Evolutionary conservation across 257 asterid genomes (phyloP).

Genomic region (Verbascum thapsus): DNA sequence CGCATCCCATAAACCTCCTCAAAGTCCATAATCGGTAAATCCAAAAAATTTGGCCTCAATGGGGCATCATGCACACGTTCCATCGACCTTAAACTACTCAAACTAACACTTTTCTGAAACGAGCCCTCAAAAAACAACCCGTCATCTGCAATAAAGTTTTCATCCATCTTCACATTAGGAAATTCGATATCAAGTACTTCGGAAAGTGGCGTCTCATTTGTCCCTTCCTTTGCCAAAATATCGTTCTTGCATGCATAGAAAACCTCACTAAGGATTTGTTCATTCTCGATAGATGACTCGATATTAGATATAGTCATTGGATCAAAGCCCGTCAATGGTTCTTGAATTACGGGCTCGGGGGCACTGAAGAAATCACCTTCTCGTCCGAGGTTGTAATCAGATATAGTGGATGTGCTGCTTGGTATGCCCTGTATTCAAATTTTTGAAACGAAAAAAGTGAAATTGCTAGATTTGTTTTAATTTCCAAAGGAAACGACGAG

Average conservation of each 20-base stretch:
- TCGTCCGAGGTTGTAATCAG: slow-evolving; percentile 80
- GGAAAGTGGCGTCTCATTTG: slow-evolving; percentile 48
- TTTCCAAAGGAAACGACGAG: slow-evolving; percentile 5
- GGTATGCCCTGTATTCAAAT: slow-evolving; percentile 41
- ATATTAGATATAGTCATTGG: slow-evolving; percentile 72
- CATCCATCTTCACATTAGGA: slow-evolving; percentile 42
- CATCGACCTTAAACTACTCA: slow-evolving; percentile 60
- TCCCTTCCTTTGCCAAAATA: slow-evolving; percentile 81
- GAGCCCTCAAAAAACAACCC: slow-evolving; percentile 40
- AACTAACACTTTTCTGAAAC: slow-evolving; percentile 70
- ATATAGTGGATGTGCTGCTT: slow-evolving; percentile 43
- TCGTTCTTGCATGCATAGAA: slow-evolving; percentile 88
- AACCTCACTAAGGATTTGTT: slow-evolving; percentile 74
- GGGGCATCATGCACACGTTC: slow-evolving; percentile 53
- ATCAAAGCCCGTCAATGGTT: slow-evolving; percentile 65
- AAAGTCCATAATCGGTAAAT: slow-evolving; percentile 67
- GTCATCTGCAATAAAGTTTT: slow-evolving; percentile 38
- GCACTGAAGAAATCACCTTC: slow-evolving; percentile 94
- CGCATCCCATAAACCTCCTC: slow-evolving; percentile 77
- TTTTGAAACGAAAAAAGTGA: slow-evolving; percentile 11
- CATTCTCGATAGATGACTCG: slow-evolving; percentile 70
- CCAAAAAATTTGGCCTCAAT: slow-evolving; percentile 71
- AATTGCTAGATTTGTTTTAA: background rate
- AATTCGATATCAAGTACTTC: slow-evolving; percentile 56
- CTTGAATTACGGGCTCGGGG: slow-evolving; percentile 68